Base-by-base conservation (phyloP, 768 basidiomycete genomes). In the Boletus bicolor region DNA sequence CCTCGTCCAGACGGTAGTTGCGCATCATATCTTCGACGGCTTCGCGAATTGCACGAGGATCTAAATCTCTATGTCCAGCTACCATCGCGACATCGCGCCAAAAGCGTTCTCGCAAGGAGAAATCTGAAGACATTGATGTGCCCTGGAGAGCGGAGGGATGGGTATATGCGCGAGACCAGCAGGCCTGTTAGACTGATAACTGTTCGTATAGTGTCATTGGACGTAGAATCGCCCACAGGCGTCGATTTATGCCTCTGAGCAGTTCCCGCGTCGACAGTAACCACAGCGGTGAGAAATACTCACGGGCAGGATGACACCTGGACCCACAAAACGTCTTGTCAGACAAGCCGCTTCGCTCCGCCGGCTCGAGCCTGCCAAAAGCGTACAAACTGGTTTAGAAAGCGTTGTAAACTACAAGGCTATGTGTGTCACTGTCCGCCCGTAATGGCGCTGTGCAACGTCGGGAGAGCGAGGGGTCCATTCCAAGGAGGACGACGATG, bases 51-150 rank as follows among this genome's bases (percentile, higher is more conserved):
- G 38, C 49, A 2, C 15, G 35, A 12, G 65, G 62, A 36, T 61
- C 63, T 19, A 54, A 7, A 26, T 37, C 35, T 15, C 49, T 34
- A 4, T 56, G 61, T 5, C 54, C 58, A 11, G 46, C 42, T 10
- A 43, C 63, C 5, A 49, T 49, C 10, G 61, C 59, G 9, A 67
- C 57, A 30, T 68, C 61, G 49, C 58, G 59, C 67, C 67, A 68
- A 34, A 65, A 68, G 36, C 61, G 65, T n/a, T 65, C 63, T 7
- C 51, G 64, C 24, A 68, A 24, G 7, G 63, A 34, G 44, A 5
- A 4, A 32, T 53, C 57, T 7, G 50, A 26, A 39, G 61, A 19
- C 67, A 69, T 68, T 7, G 39, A 28, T 5, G 39, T 17, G n/a
- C 11, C n/a, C 19, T 37, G 35, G 37, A 32, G 19, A 36, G 19